Percentiles rank a stretch among this genome's conserved stretches.
Evolutionary conservation across 495 filamentous ascomycete genomes (phyloP).

Genomic region (Aspergillus ostianus): DNA sequence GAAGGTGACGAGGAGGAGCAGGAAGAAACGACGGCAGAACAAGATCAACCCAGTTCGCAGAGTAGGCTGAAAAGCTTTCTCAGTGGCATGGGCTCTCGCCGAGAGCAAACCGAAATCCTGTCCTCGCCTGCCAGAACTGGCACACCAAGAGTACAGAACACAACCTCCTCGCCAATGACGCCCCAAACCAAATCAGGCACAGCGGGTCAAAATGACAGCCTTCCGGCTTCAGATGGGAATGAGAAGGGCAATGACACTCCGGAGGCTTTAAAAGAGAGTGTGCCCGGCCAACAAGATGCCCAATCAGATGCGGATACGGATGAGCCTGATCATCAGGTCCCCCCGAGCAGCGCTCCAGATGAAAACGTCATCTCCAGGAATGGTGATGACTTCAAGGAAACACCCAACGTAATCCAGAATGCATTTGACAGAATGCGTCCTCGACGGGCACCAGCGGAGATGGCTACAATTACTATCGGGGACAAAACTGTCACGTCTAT

Average conservation of each 20-base stretch:
- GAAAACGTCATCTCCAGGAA: conserved; percentile 8
- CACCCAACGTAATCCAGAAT: conserved; percentile 54
- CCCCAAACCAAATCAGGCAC: not conserved
- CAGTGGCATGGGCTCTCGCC: conserved; percentile 16
- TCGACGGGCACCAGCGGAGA: conserved; percentile 62
- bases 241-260: not conserved
- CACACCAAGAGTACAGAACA: not conserved
- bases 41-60: conserved; percentile 26
- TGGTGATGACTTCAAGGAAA: conserved; percentile 23
- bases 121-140: conserved; percentile 18
- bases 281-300: not conserved
- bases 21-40: conserved; percentile 6
- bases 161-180: not conserved
- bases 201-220: not conserved
- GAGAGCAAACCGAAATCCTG: conserved; percentile 15
- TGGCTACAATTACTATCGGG: conserved; percentile 88
- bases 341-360: conserved; percentile 5
- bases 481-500: conserved; percentile 67
- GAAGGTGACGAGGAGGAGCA: conserved; percentile 17
- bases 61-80: conserved; percentile 28
- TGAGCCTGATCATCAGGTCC: not conserved
- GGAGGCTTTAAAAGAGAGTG: not conserved
- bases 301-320: not conserved
- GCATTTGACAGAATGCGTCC: conserved; percentile 68
- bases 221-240: not conserved